Evolutionary conservation across 768 basidiomycete genomes (phyloP).

Genomic region (Pluteus cervinus): DNA sequence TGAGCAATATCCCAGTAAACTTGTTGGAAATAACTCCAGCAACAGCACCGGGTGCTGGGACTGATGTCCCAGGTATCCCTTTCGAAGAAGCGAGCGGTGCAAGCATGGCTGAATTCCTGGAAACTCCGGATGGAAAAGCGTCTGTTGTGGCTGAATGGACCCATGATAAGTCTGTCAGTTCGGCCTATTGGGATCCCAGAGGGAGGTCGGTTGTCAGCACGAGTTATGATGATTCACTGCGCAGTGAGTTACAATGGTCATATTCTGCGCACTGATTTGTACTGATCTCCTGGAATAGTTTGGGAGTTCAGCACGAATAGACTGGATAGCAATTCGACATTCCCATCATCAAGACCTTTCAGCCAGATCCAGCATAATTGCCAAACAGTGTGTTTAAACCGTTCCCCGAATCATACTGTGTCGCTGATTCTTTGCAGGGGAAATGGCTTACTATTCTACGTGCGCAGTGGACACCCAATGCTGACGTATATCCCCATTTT

Average conservation of each 20-base stretch:
- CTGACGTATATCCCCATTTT: constrained; percentile 78
- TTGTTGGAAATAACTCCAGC: constrained; percentile 22
- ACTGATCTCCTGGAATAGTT: constrained; percentile 35
- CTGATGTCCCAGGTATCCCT: neutral
- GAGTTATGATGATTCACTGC: constrained; percentile 73
- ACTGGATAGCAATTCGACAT: constrained; percentile 39
- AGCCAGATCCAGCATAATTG: constrained; percentile 64
- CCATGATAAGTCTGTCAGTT: constrained; percentile 74
- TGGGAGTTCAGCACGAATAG: constrained; percentile 63
- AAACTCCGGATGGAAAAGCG: constrained; percentile 47
- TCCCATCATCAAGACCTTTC: constrained; percentile 62
- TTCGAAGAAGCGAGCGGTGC: constrained; percentile 33
- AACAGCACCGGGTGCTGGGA: constrained; percentile 14
- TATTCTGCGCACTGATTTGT: constrained; percentile 4
- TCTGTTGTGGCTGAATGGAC: constrained; percentile 57
- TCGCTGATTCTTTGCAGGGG: constrained; percentile 39
- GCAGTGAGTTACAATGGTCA: constrained; percentile 42
- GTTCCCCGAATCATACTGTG: neutral
- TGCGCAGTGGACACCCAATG: constrained; percentile 75
- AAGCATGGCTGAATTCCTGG: constrained; percentile 40
- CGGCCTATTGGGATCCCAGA: constrained; percentile 82
- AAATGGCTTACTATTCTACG: constrained; percentile 76
- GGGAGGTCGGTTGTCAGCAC: constrained; percentile 79
- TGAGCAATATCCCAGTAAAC: constrained; percentile 36
- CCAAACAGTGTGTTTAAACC: constrained; percentile 55